Conservation (phyloP, 2,329 filamentous ascomycete genomes). For the Sclerotinia trifoliorum region DNA sequence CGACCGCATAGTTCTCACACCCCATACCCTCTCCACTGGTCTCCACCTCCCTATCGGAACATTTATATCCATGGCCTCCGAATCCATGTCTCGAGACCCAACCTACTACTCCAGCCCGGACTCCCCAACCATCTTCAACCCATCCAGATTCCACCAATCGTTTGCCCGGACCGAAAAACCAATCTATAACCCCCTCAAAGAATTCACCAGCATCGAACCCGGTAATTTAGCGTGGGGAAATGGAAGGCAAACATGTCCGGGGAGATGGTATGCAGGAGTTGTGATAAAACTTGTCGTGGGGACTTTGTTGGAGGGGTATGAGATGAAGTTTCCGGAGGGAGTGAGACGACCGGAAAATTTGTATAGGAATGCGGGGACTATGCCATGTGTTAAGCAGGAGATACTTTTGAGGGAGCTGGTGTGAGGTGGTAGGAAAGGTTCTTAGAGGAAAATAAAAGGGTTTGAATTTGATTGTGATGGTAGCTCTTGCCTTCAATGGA, state of each 20-base stretch:
- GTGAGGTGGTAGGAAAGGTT: not conserved
- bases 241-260: slow-evolving; percentile 17
- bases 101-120: not conserved
- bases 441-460: too few species aligned
- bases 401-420: slow-evolving; percentile 5
- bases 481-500: too few species aligned
- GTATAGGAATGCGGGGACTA: not conserved
- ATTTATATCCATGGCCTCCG: slow-evolving; percentile 31
- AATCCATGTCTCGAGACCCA: slow-evolving; percentile 18
- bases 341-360: not conserved
- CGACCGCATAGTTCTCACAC: slow-evolving; percentile 24
- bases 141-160: slow-evolving; percentile 32
- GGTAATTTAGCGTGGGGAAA: slow-evolving; percentile 24
- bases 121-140: slow-evolving; percentile 30
- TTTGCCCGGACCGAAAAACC: not conserved
- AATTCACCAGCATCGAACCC: slow-evolving; percentile 13
- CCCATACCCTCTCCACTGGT: slow-evolving; percentile 39
- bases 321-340: slow-evolving; percentile 23
- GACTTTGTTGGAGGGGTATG: slow-evolving; percentile 39
- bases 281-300: slow-evolving; percentile 26
- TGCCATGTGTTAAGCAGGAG: not conserved
- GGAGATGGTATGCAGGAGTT: slow-evolving; percentile 5
- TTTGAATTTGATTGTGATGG: too few species aligned
- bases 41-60: slow-evolving; percentile 37
- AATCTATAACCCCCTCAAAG: not conserved